Percentiles rank a stretch among this genome's conserved stretches.
Conservation (phyloP, 2,329 filamentous ascomycete genomes). For the Fusarium avenaceum region DNA sequence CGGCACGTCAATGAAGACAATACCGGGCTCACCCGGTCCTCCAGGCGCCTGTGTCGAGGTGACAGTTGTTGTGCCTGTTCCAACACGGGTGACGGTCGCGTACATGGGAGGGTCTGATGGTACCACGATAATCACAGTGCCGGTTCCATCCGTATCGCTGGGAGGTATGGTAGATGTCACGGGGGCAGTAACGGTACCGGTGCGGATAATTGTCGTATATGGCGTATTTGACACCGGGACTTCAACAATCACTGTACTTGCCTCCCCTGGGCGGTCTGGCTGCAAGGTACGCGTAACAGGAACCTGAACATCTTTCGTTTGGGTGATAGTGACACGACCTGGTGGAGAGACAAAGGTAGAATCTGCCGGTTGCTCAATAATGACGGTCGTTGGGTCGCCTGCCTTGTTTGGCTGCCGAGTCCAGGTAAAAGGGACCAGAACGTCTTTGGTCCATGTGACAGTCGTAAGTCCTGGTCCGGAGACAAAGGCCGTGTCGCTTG, state of each 20-base stretch:
- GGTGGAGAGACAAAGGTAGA: background rate
- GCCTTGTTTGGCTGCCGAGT: background rate
- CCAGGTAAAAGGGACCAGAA: background rate
- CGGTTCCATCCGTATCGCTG: background rate
- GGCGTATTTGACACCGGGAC: background rate
- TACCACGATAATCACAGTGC: background rate
- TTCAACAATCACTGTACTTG: background rate
- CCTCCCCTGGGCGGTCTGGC: fast-evolving
- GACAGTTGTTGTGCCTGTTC: background rate
- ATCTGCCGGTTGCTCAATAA: background rate
- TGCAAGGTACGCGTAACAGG: background rate
- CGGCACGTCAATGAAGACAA: background rate
- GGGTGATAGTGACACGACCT: background rate
- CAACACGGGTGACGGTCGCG: constrained; percentile 2
- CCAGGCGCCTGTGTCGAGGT: background rate
- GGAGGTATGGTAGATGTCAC: background rate
- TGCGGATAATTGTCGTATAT: background rate
- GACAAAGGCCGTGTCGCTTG: background rate
- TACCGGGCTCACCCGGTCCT: background rate
- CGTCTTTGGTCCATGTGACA: background rate
- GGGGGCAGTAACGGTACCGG: background rate
- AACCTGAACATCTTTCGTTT: background rate
- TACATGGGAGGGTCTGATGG: background rate
- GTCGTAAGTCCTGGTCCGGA: background rate
- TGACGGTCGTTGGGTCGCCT: background rate